Conservation (phyloP, 164 flowering plant genomes). For the Brasenia schreberi region DNA sequence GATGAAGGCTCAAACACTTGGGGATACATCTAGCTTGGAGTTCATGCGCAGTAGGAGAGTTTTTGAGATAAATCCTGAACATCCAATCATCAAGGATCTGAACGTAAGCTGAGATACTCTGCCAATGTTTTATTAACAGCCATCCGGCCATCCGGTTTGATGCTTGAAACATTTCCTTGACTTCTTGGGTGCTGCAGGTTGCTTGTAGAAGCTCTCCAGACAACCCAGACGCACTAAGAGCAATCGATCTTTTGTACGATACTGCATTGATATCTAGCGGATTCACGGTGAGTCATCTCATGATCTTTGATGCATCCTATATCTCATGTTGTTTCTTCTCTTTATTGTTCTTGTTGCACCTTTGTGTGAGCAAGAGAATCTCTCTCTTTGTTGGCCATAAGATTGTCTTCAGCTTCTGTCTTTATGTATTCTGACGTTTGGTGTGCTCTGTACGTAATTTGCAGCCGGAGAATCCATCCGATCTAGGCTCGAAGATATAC, state of each 20-base stretch:
- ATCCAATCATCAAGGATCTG: slow-evolving; percentile 11
- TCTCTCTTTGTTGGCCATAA: too few species aligned
- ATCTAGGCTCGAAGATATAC: slow-evolving; percentile 94
- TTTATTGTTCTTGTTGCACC: too few species aligned
- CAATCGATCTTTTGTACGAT: slow-evolving; percentile 12
- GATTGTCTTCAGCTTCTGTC: too few species aligned
- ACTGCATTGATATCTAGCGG: slow-evolving; percentile 12
- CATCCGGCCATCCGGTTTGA: not conserved
- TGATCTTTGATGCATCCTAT: not conserved
- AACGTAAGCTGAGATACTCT: slow-evolving; percentile 5
- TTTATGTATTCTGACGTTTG: too few species aligned
- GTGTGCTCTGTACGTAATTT: not conserved
- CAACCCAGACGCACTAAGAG: slow-evolving; percentile 12
- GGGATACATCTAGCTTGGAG: slow-evolving; percentile 13
- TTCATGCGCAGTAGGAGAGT: slow-evolving; percentile 14
- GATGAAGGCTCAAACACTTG: slow-evolving; percentile 16
- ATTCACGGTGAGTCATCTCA: slow-evolving; percentile 9
- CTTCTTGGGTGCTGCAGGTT: not conserved
- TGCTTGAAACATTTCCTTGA: not conserved
- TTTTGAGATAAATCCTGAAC: slow-evolving; percentile 13
- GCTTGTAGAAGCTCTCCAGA: slow-evolving; percentile 7
- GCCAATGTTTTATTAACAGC: too few species aligned
- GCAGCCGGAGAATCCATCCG: slow-evolving; percentile 95
- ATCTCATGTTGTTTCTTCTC: not conserved
- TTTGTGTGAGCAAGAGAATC: not conserved